Percentiles rank a stretch among this genome's conserved stretches.
Conservation (phyloP, 208 protist species). For the Naegleria lovaniensis region DNA sequence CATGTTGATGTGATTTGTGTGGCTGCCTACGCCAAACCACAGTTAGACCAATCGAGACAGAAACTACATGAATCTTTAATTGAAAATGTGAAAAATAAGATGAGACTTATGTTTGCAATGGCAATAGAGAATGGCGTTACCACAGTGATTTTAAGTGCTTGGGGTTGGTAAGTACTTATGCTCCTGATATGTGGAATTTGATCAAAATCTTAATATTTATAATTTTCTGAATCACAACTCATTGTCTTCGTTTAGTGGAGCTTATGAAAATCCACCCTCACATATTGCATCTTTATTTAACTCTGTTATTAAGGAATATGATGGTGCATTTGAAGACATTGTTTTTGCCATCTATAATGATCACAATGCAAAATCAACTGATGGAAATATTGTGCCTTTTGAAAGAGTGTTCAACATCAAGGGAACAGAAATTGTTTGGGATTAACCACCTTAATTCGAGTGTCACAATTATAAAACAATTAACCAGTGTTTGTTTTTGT, state of each 20-base stretch:
- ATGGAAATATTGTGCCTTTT: background rate
- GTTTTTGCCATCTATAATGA: background rate
- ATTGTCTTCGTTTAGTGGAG: no score
- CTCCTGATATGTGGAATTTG: no score
- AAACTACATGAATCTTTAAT: background rate
- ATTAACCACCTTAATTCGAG: no score
- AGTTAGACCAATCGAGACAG: background rate
- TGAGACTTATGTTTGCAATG: background rate
- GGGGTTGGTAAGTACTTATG: background rate
- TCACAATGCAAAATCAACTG: background rate
- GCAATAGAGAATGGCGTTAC: background rate
- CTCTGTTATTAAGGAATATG: background rate
- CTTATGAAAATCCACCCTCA: background rate
- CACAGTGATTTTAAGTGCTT: background rate
- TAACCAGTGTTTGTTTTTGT: no score
- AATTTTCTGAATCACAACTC: no score
- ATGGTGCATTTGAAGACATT: background rate
- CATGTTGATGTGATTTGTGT: background rate
- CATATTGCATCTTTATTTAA: background rate
- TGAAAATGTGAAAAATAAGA: background rate
- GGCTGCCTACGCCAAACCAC: background rate
- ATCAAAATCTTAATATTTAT: no score
- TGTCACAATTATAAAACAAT: no score
- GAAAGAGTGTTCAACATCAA: no score
- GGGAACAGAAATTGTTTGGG: no score